Conservation (phyloP, 176 grass and related monocot species). For the Triticum turgidum region DNA sequence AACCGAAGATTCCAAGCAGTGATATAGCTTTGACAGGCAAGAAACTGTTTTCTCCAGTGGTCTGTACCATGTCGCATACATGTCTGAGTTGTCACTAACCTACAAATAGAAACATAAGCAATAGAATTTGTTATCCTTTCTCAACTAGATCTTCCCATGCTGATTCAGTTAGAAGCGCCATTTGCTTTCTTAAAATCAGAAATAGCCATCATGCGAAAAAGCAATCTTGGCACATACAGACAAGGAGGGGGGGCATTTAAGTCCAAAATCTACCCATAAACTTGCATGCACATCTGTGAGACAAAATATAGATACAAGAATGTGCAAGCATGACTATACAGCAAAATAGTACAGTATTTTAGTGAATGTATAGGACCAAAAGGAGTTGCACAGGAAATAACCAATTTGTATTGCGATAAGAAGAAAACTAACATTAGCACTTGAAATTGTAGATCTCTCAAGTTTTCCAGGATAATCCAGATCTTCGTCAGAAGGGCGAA, state of each 20-base stretch:
- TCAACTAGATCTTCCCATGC: neutral
- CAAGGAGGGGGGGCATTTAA: neutral
- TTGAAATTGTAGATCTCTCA: constrained; percentile 64
- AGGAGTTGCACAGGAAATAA: constrained; percentile 9
- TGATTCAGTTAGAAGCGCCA: constrained; percentile 12
- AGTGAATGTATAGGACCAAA: neutral
- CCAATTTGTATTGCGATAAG: constrained; percentile 6
- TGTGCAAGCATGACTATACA: constrained; percentile 4
- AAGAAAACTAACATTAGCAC: constrained; percentile 60
- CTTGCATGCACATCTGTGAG: neutral
- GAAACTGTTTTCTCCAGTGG: constrained; percentile 98
- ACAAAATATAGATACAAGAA: neutral
- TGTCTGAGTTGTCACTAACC: constrained; percentile 68
- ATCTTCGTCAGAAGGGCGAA: constrained; percentile 79
- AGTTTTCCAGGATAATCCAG: constrained; percentile 96
- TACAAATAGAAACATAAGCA: constrained; percentile 42
- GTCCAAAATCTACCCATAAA: constrained; percentile 8
- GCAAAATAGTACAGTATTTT: neutral
- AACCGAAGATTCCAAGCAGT: constrained; percentile 83
- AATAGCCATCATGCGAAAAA: neutral
- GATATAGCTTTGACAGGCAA: constrained; percentile 94
- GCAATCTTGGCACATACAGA: neutral
- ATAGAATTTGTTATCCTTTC: constrained; percentile 7
- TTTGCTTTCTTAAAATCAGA: constrained; percentile 16
- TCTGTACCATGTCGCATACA: constrained; percentile 84